Conservation (phyloP, 176 grass and related monocot genomes). For the Oryza glumipatula region DNA sequence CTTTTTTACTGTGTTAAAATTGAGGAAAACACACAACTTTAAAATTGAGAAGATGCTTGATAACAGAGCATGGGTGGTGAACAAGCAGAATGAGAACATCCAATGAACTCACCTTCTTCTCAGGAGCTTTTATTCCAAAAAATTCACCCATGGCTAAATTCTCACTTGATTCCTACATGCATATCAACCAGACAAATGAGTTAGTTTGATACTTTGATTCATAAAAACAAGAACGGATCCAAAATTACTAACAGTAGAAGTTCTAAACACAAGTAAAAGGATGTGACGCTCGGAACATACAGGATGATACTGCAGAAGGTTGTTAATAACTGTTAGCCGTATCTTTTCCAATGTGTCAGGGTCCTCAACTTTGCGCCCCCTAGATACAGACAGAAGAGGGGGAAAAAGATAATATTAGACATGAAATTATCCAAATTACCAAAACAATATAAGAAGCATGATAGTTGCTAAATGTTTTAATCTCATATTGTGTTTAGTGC, state of each 20-base stretch:
- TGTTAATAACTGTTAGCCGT: slow-evolving; percentile 94
- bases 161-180: slow-evolving; percentile 89
- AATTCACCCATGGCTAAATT: slow-evolving; percentile 96
- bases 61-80: slow-evolving; percentile 5
- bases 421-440: slow-evolving; percentile 14
- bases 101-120: slow-evolving; percentile 62
- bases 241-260: background rate
- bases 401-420: slow-evolving; percentile 7
- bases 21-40: slow-evolving; percentile 3
- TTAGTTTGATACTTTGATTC: slow-evolving; percentile 27
- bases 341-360: slow-evolving; percentile 93
- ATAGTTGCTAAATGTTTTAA: slow-evolving; percentile 1
- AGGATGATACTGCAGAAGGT: slow-evolving; percentile 95
- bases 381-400: slow-evolving; percentile 41
- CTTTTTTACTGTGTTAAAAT: slow-evolving; percentile 6
- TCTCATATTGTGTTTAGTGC: slow-evolving; percentile 15
- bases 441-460: background rate
- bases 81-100: slow-evolving; percentile 36
- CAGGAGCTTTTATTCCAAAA: slow-evolving; percentile 93
- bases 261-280: slow-evolving; percentile 28
- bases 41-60: slow-evolving; percentile 2
- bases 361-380: slow-evolving; percentile 93
- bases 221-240: slow-evolving; percentile 14
- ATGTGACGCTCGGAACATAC: slow-evolving; percentile 55
- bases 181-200: slow-evolving; percentile 14